Percentiles rank a stretch among this genome's conserved stretches.
Evolutionary conservation across 805 yeast species (phyloP).

Genomic region (Saturnispora hagleri): DNA sequence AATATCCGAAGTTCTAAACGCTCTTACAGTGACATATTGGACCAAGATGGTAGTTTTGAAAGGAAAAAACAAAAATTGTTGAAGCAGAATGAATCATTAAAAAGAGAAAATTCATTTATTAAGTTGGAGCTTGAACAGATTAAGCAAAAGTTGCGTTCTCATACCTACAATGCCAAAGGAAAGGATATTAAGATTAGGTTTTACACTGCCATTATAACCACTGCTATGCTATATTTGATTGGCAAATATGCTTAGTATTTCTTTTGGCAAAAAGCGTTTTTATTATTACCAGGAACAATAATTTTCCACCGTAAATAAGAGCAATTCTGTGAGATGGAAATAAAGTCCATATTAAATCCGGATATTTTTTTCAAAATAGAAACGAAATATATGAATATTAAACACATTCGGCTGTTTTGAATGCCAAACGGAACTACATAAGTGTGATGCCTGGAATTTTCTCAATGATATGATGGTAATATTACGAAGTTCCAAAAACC

Average conservation of each 20-base stretch:
- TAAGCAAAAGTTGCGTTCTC: not conserved
- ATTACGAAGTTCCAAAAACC: not conserved
- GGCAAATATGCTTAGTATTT: not conserved
- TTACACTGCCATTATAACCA: not conserved
- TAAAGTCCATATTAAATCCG: not conserved
- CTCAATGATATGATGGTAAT: not conserved
- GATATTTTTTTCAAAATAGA: not conserved
- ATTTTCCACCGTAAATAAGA: not conserved
- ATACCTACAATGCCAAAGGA: constrained; percentile 30
- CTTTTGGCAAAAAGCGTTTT: not conserved
- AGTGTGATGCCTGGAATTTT: not conserved
- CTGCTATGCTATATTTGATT: not conserved
- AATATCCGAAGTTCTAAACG: not conserved
- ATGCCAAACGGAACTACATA: not conserved
- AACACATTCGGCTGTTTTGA: not conserved
- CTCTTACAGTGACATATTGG: not conserved
- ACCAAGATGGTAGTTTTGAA: not conserved
- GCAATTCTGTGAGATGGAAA: not conserved
- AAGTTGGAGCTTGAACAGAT: not conserved
- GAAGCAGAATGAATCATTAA: not conserved
- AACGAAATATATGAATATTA: not conserved
- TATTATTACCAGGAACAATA: not conserved
- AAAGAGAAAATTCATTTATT: not conserved
- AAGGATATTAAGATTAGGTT: constrained; percentile 11
- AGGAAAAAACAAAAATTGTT: not conserved